Base-by-base conservation (phyloP, 2,329 filamentous ascomycete species). In the Mycosphaerella sp. region DNA sequence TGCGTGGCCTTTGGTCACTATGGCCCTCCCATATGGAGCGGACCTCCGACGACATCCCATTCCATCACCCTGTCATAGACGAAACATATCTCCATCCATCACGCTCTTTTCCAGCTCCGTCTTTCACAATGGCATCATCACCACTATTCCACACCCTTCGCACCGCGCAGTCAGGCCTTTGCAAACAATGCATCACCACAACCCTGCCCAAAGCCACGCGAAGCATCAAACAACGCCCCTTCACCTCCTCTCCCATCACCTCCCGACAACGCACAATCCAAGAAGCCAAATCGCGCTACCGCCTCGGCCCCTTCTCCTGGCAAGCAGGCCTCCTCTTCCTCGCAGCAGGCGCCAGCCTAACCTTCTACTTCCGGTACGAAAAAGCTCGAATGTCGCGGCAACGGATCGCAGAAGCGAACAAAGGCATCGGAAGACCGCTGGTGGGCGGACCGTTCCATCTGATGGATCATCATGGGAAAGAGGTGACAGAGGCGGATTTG, bases 321-420 rank as follows among this genome's bases (percentile, higher is more conserved):
- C 91, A 89, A 72, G 86, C 91, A 28, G 91, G 89, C 14, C 62
- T 89, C 44, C 78, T 98, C 57, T 97, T 98, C 74, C 77, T 97
- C 58, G 67, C 79, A 41, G 86, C 89, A 2, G 89, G 87, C 61
- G 83, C 74, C 10, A 85, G 82, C 25, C 77, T 98, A 64, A 83
- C 89, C 54, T 81, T 87, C 71, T 98, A 97, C 70, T 97, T 98
- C 71, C 88, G 90, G 64, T 82, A 84, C 63, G 93, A 98, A 71
- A 97, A 97, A 76, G 82, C 82, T 62, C 85, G 93, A 64, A 85
- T 98, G 82, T 84, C 93, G 67, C 81, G 90, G 57, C 87, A 90
- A 74, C 80, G 89, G 50, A 81, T 96, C 61, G 89, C 89, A 6
- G 90, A 97, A 67, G 86, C 91, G 62, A 86, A 86, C 59, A 98